Conservation (phyloP, 305 asterid species). For the Euphrasia arctica region DNA sequence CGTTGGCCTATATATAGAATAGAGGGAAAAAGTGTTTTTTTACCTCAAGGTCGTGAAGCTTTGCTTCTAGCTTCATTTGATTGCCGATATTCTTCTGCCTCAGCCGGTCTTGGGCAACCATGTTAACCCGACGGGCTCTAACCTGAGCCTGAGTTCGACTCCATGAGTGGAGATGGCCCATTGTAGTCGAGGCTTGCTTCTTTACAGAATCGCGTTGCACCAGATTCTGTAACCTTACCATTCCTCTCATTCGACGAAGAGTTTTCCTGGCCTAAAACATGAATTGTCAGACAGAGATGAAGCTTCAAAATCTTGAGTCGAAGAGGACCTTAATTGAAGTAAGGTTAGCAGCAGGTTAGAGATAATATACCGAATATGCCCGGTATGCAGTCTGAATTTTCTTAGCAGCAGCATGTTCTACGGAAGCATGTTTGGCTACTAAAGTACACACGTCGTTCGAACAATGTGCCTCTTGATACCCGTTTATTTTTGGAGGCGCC, state of each 20-base stretch:
- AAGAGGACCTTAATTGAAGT: neutral
- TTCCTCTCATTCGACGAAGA: conserved; percentile 52
- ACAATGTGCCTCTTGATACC: conserved; percentile 27
- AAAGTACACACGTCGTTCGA: conserved; percentile 32
- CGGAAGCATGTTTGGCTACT: conserved; percentile 32
- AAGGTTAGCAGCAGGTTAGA: neutral
- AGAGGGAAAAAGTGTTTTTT: neutral
- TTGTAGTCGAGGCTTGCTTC: conserved; percentile 71
- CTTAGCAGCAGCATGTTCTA: conserved; percentile 72
- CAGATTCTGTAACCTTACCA: conserved; percentile 51
- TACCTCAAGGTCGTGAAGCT: conserved; percentile 89
- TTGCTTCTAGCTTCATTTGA: conserved; percentile 82
- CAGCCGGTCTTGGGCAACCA: conserved; percentile 74
- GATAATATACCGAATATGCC: conserved; percentile 50
- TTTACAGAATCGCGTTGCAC: conserved; percentile 50
- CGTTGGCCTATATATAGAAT: too few species aligned
- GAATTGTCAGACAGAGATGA: conserved; percentile 17
- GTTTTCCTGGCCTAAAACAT: conserved; percentile 61
- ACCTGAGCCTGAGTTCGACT: conserved; percentile 67
- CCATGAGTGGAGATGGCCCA: conserved; percentile 72
- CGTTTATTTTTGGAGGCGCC: conserved; percentile 40
- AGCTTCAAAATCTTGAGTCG: conserved; percentile 14
- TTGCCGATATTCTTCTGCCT: conserved; percentile 76
- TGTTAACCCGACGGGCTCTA: conserved; percentile 61
- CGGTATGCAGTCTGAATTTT: conserved; percentile 83